Base-by-base conservation (phyloP, 2,329 filamentous ascomycete species). In the Stagonosporopsis rhizophila region DNA sequence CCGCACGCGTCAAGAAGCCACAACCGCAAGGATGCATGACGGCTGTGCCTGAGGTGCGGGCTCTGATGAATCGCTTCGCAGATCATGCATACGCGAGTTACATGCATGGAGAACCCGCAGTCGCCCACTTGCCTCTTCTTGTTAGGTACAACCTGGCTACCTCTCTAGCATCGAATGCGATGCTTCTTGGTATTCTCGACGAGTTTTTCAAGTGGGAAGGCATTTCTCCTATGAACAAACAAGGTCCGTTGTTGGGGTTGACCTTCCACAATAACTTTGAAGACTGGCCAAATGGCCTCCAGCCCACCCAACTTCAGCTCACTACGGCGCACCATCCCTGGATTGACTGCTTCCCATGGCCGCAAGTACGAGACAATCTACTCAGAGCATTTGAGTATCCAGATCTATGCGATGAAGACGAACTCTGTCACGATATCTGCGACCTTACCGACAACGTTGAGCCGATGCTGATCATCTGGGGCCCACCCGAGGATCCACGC, bases 381-480 rank as follows among this genome's bases (percentile, higher is more conserved):
- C 35, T 68, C 15, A 32, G 32, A 34, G 79, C 79, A 46, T 62
- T 80, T 8, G 49, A 55, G 22, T 69, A 76, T 52, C 74, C 62
- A 3, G 61, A 56, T 7, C n/a, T 63, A 4, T 64, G 62, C 25
- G 66, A 68, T 30, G 66, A 68, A 47, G 61, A 67, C 17, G 60
- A 64, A 20, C 42, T 66, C 8, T 66, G 61, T 22, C 51, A 53
- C 50, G 65, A 68, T 20, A 28, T 64, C 5, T 61, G 53, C 19
- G 54, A 64, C 14, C 58, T 53, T 9, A 35, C 22, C 7, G 52
- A 59, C 20, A 45, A 52, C 11, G 45, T 50, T 1, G 42, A 54
- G 9, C 45, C 60, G 4, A 52, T 48, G 25, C 38, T 84, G 1
- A 70, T 83, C 12, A 78, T 83, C 1, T 84, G 82, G 82, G 79